Evolutionary conservation across 768 basidiomycete genomes (phyloP), one percentile per base, ranked within the genome.

Genomic region (Myochromella boudieri): DNA sequence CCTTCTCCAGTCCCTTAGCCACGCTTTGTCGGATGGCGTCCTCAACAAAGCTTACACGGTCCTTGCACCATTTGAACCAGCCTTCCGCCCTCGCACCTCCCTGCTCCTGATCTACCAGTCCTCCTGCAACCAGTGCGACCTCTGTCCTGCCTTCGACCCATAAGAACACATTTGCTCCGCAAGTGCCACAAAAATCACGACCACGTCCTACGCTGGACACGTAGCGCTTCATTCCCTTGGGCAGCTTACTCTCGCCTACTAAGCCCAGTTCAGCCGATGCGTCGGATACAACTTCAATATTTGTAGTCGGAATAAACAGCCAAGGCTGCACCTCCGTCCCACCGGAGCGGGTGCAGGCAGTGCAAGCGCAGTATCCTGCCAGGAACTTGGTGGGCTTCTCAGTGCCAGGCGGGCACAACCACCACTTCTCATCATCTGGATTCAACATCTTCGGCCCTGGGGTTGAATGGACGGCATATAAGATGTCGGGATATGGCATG

Each of bases 141-240:
- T 58, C 55, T 10, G 54, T 44, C 14, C 52, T 27, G 18, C 46
- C 52, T 5, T 24, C 29, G 5, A 31, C 40, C 61, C 61, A 64
- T 53, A 54, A 59, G 28, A 62, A 62, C 12, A 49, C 60, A 3
- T 56, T 64, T 11, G 60, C 62, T 27, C 62, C 63, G 37, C 60
- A 64, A 0, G 53, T 61, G 3, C 44, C 41, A 42, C 62, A 64
- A 28, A 57, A 66, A 42, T 63, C 63, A 8, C 58, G 49, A 28
- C 50, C 52, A 11, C 46, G 36, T 7, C 63, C 58, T 7, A 55
- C 54, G 28, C 58, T 63, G 3, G 59, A 55, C 6, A 49, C 33
- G 46, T 60, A 64, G 24, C 56, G 58, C 32, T 53, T 60, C 40
- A 66, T 46, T 9, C 55, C 57, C 27, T 52, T 56, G 1, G 61